Evolutionary conservation across 345 rosid species (phyloP), one percentile per base, ranked within the genome.

Genomic region (Moricandia arvensis): DNA sequence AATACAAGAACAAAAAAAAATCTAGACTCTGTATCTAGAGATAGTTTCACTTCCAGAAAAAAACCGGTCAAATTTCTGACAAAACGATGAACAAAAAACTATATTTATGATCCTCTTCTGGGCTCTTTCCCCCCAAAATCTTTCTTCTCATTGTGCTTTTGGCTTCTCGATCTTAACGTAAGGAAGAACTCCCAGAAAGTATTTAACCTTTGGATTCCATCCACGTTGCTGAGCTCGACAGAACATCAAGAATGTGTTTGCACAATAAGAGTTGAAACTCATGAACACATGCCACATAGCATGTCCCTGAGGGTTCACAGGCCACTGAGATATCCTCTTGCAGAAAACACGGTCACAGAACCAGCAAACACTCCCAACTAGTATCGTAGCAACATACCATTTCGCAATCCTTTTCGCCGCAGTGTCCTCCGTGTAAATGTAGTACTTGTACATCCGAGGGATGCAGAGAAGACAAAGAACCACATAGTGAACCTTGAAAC

Each of bases 181-280:
- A 0, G 99, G 99, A 68, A 90, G 80, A 27, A 85, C 24, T 6
- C 96, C 95, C 81, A 84, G 54, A 64, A 82, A 60, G 59, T 76
- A 74, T 59, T 79, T 86, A n/a, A 94, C 90, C 67, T 83, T 86
- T 0, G 98, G 97, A 41, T 79, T 72, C 98, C 98, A 91, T 8
- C 84, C 86, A 21, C 86, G 79, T 54, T 94, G 98, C 77, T 89
- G 83, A 21, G 99, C 99, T 17, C 96, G 89, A 64, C 99, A 92
- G 75, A 95, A 95, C 99, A 95, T 95, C 86, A 95, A 76, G 86
- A 89, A 95, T 0, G 97, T 90, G 83, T 95, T 95, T 17, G 98
- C 98, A 29, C 79, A 89, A 81, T 92, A 95, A 0, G 97, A 86
- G 77, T 90, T 89, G 83, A 95, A 90, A 30, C 97, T 88, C 99